phyloP scores from a whole-genome alignment of 1,284 basidiomycete species.

The Bjerkandera adusta region DNA sequence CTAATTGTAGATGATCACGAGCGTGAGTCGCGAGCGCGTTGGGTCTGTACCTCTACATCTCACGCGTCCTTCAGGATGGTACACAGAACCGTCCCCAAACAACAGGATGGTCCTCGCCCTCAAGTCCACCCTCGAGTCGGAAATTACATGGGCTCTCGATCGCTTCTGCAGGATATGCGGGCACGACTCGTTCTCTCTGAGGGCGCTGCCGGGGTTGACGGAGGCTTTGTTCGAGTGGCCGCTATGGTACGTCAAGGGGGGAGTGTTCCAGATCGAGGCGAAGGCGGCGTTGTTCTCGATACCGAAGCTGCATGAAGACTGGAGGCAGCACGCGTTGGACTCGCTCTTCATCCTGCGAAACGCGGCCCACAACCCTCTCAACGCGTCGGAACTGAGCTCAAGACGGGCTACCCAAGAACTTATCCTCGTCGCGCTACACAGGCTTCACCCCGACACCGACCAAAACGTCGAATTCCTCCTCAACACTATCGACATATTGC shows the following conservation, averaged over 20 bases:
- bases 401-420: conserved; percentile 60
- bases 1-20: conserved; percentile 74
- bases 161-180: conserved; percentile 72
- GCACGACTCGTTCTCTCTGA: conserved; percentile 71
- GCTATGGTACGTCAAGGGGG: conserved; percentile 66
- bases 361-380: conserved; percentile 63
- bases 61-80: conserved; percentile 59
- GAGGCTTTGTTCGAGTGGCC: conserved; percentile 83
- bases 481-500: conserved; percentile 64
- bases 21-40: conserved; percentile 41
- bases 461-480: conserved; percentile 67
- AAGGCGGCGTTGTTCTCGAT: conserved; percentile 51
- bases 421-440: conserved; percentile 54
- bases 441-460: conserved; percentile 54
- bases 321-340: conserved; percentile 68
- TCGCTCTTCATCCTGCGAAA: conserved; percentile 78
- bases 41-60: neutral
- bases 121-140: conserved; percentile 69
- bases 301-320: conserved; percentile 45
- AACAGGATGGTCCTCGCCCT: conserved; percentile 84
- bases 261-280: conserved; percentile 42
- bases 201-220: conserved; percentile 67
- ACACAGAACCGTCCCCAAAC: conserved; percentile 64
- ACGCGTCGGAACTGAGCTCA: conserved; percentile 55
- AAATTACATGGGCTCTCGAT: conserved; percentile 81